phyloP scores from a whole-genome alignment of 2,329 filamentous ascomycete species.

The Beauveria rudraprayagi region DNA sequence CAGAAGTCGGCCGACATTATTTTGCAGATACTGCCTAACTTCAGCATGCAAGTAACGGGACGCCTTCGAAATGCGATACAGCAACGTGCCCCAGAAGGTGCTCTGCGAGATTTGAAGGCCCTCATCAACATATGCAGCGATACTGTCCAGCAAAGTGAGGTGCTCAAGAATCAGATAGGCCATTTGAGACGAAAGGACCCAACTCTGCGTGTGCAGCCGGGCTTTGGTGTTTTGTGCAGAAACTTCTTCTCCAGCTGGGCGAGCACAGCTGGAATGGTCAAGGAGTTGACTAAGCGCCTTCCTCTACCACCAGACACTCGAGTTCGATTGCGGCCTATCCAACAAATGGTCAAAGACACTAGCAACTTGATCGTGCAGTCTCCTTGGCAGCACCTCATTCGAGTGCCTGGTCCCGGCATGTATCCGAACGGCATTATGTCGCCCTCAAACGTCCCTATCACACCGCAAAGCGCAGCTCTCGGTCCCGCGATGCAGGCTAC shows the following conservation, averaged over 20 bases:
- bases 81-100: conserved; percentile 49
- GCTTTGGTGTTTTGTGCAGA: conserved; percentile 66
- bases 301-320: conserved; percentile 60
- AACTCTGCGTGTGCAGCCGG: conserved; percentile 54
- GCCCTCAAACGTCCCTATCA: conserved; percentile 51
- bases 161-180: conserved; percentile 64
- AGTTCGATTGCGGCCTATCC: conserved; percentile 67
- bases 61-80: conserved; percentile 57
- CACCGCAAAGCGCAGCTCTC: conserved; percentile 79
- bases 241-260: conserved; percentile 64
- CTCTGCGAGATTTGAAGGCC: conserved; percentile 58
- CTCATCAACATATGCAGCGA: conserved; percentile 64
- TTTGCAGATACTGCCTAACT: conserved; percentile 60
- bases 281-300: conserved; percentile 42
- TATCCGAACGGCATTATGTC: conserved; percentile 3
- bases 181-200: conserved; percentile 81
- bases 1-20: conserved; percentile 67
- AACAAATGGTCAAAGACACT: conserved; percentile 75
- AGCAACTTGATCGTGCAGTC: conserved; percentile 59
- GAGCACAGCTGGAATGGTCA: conserved; percentile 55
- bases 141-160: conserved; percentile 65
- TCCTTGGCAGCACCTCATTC: conserved; percentile 43
- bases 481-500: conserved; percentile 88
- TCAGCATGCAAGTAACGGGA: conserved; percentile 57
- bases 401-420: conserved; percentile 17